Evolutionary conservation across 768 basidiomycete genomes (phyloP).

Genomic region (Lentinula sp.): DNA sequence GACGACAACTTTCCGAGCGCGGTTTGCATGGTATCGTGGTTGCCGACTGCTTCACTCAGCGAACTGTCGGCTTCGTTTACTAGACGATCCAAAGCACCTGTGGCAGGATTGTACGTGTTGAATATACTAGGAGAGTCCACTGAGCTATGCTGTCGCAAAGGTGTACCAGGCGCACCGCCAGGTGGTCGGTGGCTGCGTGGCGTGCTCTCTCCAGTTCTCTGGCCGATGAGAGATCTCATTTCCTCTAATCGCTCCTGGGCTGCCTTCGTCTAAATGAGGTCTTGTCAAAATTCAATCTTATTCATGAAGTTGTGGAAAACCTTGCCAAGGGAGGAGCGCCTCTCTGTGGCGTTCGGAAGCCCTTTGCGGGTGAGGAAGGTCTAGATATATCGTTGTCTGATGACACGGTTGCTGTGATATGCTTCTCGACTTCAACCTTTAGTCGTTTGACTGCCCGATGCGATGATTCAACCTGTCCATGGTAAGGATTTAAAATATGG

Average conservation of each 20-base stretch:
- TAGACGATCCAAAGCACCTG: slow-evolving; percentile 46
- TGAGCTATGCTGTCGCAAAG: slow-evolving; percentile 14
- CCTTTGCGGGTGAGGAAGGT: slow-evolving; percentile 56
- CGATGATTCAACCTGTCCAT: slow-evolving; percentile 61
- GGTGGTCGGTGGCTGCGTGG: slow-evolving; percentile 40
- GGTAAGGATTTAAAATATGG: background rate
- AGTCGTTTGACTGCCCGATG: slow-evolving; percentile 71
- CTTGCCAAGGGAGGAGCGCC: slow-evolving; percentile 35
- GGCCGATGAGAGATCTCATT: slow-evolving; percentile 70
- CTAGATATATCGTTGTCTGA: slow-evolving; percentile 29
- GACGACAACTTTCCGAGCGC: slow-evolving; percentile 43
- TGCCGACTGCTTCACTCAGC: slow-evolving; percentile 43
- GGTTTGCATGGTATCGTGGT: slow-evolving; percentile 48
- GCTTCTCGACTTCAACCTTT: slow-evolving; percentile 57
- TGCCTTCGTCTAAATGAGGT: slow-evolving; percentile 50
- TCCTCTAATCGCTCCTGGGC: slow-evolving; percentile 79
- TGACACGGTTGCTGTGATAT: slow-evolving; percentile 19
- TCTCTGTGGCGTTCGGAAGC: slow-evolving; percentile 41
- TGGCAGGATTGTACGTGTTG: slow-evolving; percentile 8
- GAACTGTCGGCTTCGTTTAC: slow-evolving; percentile 52
- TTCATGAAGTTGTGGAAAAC: slow-evolving; percentile 6
- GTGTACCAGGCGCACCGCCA: slow-evolving; percentile 28
- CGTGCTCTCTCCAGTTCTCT: slow-evolving; percentile 47
- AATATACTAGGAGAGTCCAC: slow-evolving; percentile 3
- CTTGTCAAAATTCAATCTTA: slow-evolving; percentile 1